Base-by-base conservation (phyloP, 805 yeast species). In the Pichia ethanolica region DNA sequence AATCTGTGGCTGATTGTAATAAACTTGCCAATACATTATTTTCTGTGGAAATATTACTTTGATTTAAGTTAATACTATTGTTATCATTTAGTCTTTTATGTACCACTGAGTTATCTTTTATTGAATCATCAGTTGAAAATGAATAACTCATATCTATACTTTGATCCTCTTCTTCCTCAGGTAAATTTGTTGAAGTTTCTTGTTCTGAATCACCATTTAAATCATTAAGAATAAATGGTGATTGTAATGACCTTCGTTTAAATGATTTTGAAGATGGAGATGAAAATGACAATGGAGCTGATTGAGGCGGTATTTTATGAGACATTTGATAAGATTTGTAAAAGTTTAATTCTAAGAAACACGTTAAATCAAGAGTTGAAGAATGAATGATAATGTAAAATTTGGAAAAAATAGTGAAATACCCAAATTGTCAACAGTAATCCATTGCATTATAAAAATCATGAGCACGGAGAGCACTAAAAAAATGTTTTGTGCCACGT, bases 201-300 rank as follows among this genome's bases (percentile, higher is more conserved):
- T 30, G 7, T 30, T 30, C 32, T 3, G 44, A 40, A 8, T 39
- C 43, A 12, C 37, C 37, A 25, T 37, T 40, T 28, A 47, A 39
- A 12, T 36, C 51, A 36, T 46, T 37, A 10, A 44, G 26, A 4
- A 48, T 44, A 30, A 42, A 49, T n/a, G 53, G 52, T 3, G 51
- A 43, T 28, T 52, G 55, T 25, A 52, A 41, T 13, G 55, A 52
- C 35, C 53, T 45, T 39, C 55, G 44, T n/a, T 52, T 46, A 26
- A 38, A 49, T 7, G 52, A 40, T 14, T 8, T 26, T 32, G 32
- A n/a, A 10, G 44, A 6, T 11, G 39, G 27, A 5, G 42, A 30
- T 3, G 45, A 13, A 33, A 46, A 46, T 5, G 45, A n/a, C 27
- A 43, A 20, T 25, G 35, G 25, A 12, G 39, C 35, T 7, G 35